Base-by-base conservation (phyloP, 192 early-diverging fungal genomes). In the Coemansia sp. region DNA sequence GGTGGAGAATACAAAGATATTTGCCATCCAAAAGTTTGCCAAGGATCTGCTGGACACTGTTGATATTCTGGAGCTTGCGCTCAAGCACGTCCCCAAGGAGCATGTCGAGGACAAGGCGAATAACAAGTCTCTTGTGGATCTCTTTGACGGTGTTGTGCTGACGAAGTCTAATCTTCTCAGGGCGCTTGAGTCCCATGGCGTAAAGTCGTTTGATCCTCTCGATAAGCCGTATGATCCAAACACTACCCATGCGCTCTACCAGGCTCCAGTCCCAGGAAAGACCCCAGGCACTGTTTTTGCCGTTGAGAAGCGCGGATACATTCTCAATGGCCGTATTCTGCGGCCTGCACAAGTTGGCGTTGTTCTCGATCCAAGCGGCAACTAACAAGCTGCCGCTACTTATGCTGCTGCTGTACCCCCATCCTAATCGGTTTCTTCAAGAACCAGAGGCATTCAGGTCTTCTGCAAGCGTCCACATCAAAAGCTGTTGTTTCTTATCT, bases 11-110 rank as follows among this genome's bases (percentile, higher is more conserved):
- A 87, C 90, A 56, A 87, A 91, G 49, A 80, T 88, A 9, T 99
- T 90, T 84, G 93, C 98, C 1, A 95, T 99, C 70, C 94, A 94
- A 82, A 96, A 96, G 86, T 99, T 99, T 74, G 97, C 96, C 72
- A 98, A 95, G 82, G 96, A 99, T 70, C 82, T 99, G 39, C 77
- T 99, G 8, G 90, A 92, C 40, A 93, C 92, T 1, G 94, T 91
- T 16, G 98, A 99, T 76, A 90, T 97, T 40, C 85, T 99, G 51
- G 84, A 82, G 62, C 84, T 98, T 71, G 97, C 98, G 6, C 82
- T 99, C 39, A 88, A 92, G 62, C 86, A 94, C 40, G 95, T 98
- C 2, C 95, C 96, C 41, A 74, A 89, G 56, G 87, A 87, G 21
- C 75, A 87, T 5, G 80, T 86, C 57, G 82, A 76, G 6, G 77